These are phyloP conservation scores for Aspergillus leporis DNA, from an alignment of 495 filamentous ascomycete genomes.

Conservation along the genomic window DNA sequence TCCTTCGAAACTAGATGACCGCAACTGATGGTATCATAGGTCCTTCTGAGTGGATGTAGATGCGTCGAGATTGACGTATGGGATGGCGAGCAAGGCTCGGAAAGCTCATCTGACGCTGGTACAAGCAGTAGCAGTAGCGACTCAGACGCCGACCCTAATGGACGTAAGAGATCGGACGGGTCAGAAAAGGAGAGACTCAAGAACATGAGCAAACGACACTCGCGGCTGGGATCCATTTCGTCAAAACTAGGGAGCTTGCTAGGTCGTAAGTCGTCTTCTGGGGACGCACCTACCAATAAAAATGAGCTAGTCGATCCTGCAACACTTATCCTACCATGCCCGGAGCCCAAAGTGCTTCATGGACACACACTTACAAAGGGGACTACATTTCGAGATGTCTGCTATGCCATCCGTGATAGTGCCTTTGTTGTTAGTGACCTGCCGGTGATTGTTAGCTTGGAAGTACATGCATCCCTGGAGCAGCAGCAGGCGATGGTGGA, in stretches of 20 bases:
- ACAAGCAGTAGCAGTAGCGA: slow-evolving; percentile 28
- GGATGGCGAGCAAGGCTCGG: slow-evolving; percentile 67
- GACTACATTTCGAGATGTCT: slow-evolving; percentile 81
- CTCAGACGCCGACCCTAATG: slow-evolving; percentile 19
- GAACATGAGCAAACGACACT: slow-evolving; percentile 17
- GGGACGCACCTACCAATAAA: slow-evolving; percentile 2
- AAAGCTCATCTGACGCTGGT: slow-evolving; percentile 26
- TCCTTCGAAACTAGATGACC: not conserved
- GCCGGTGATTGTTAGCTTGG: slow-evolving; percentile 85
- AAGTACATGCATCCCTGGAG: slow-evolving; percentile 75
- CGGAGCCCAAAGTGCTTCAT: slow-evolving; percentile 80
- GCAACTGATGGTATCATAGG: slow-evolving; percentile 36
- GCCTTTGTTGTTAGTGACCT: slow-evolving; percentile 74
- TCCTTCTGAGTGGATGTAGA: slow-evolving; percentile 77
- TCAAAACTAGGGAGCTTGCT: slow-evolving; percentile 28
- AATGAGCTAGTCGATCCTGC: slow-evolving; percentile 31
- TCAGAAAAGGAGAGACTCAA: slow-evolving; percentile 21
- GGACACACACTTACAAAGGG: slow-evolving; percentile 90
- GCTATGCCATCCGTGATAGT: slow-evolving; percentile 72
- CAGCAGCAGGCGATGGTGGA: slow-evolving; percentile 89
- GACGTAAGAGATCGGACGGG: slow-evolving; percentile 7
- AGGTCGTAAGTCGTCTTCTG: slow-evolving; percentile 20
- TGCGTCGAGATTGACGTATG: slow-evolving; percentile 96
- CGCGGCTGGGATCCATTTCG: slow-evolving; percentile 21
- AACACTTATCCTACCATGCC: slow-evolving; percentile 30